Base-by-base conservation (phyloP, 2,329 filamentous ascomycete genomes). In the Talaromyces sp. region DNA sequence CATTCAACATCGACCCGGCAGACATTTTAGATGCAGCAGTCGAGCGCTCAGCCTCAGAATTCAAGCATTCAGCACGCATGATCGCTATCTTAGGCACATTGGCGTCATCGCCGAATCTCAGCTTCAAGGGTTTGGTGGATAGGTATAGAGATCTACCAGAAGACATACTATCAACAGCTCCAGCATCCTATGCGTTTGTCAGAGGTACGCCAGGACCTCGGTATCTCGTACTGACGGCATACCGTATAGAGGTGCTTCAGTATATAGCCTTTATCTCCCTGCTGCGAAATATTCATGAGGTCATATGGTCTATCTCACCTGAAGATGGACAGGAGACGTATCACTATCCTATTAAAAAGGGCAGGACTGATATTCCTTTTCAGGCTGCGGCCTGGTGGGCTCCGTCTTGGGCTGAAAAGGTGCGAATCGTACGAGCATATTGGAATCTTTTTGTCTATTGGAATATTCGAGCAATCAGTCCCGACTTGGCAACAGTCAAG, bases 181-280 rank as follows among this genome's bases (percentile, higher is more conserved):
- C 53, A 32, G 53, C 53, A 29, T 52, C 21, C 17, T 56, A 10
- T 56, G 58, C 58, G 10, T 60, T 60, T 56, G 12, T 56, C 8
- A 52, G 14, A 10, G 32, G 31, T 12, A 60, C 53, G 26, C 41
- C 43, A 6, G 58, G 58, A n/a, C 53, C 58, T 56, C 43, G 53
- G 11, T 60, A 60, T 27, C 53, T 60, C 8, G 53, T 56, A 21
- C 29, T 56, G 12, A 60, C 46, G 14, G 58, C 53, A 10, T 56
- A 43, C 6, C 53, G 58, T 56, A 60, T 60, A 56, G 58, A 56
- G 31, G n/a, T 14, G 10, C 58, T 60, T 56, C 53, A 60, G 41
- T 17, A 59, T 17, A 53, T 60, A 43, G 24, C n/a, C 24, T 60
- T 60, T 19, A 10, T 60, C 43, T 56, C 53, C 1, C 43, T 60